Conservation (phyloP, 1,284 basidiomycete species). For the Veloboletus limbatus region DNA sequence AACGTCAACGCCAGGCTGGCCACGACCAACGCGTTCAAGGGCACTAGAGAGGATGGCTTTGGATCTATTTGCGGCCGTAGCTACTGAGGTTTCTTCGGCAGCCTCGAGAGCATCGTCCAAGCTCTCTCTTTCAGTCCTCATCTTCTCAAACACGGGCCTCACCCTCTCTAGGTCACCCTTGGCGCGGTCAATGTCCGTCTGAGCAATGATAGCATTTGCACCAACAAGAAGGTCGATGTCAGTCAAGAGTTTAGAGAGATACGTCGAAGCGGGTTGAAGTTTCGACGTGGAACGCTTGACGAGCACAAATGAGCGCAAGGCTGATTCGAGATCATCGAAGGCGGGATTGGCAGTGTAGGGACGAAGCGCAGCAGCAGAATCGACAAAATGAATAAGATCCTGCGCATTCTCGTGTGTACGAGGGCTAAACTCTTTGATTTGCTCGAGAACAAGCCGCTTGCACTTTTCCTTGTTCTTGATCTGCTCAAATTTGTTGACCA, state of each 20-base stretch:
- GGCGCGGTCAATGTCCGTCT: slow-evolving; percentile 77
- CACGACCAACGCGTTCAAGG: slow-evolving; percentile 75
- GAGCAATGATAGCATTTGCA: slow-evolving; percentile 85
- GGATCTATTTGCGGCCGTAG: slow-evolving; percentile 52
- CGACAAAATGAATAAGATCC: slow-evolving; percentile 98
- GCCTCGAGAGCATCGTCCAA: slow-evolving; percentile 79
- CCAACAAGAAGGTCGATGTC: slow-evolving; percentile 88
- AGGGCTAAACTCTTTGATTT: slow-evolving; percentile 92
- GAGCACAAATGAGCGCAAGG: slow-evolving; percentile 92
- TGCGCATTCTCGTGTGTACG: slow-evolving; percentile 88
- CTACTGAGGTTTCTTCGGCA: slow-evolving; percentile 78
- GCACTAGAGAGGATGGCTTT: slow-evolving; percentile 66
- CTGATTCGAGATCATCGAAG: slow-evolving; percentile 90
- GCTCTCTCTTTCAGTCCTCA: slow-evolving; percentile 70
- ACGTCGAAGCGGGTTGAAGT: slow-evolving; percentile 93
- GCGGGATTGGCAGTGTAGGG: slow-evolving; percentile 63
- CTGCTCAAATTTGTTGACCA: slow-evolving; percentile 97
- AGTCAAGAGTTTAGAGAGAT: slow-evolving; percentile 83
- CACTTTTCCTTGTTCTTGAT: slow-evolving; percentile 97
- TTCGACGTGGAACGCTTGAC: slow-evolving; percentile 95
- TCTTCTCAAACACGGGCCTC: slow-evolving; percentile 84
- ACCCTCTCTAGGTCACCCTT: slow-evolving; percentile 66
- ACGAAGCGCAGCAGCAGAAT: slow-evolving; percentile 73
- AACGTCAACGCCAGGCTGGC: slow-evolving; percentile 61
- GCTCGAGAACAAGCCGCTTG: slow-evolving; percentile 85